These are phyloP conservation scores for Neospermospora avenae DNA, from an alignment of 2,329 filamentous ascomycete species.

Conservation along the genomic window DNA sequence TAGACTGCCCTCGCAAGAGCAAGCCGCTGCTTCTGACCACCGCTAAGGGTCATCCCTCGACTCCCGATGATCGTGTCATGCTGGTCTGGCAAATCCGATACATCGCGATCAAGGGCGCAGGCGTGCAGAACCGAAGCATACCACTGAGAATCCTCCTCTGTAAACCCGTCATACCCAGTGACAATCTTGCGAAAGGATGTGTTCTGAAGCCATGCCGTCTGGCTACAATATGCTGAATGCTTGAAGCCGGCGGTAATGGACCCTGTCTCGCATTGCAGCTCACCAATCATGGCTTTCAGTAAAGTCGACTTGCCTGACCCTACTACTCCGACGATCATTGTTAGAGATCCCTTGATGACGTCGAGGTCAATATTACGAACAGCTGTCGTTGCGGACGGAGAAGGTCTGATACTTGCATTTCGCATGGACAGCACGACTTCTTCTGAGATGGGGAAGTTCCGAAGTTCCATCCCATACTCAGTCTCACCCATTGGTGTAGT, in stretches of 20 bases:
- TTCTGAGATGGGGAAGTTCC: background rate
- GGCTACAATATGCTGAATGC: constrained; percentile 41
- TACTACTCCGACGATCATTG: constrained; percentile 33
- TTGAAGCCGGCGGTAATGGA: constrained; percentile 2
- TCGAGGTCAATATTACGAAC: constrained; percentile 13
- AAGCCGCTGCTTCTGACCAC: constrained; percentile 28
- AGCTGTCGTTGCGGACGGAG: background rate
- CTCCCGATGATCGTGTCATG: constrained; percentile 34
- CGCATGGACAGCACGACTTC: background rate
- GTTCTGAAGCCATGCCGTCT: constrained; percentile 45
- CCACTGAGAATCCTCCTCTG: constrained; percentile 25
- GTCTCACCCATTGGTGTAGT: background rate
- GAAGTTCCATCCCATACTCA: background rate
- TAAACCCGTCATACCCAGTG: constrained; percentile 28
- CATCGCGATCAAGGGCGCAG: constrained; percentile 29
- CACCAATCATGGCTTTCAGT: constrained; percentile 30
- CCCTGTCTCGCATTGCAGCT: constrained; percentile 14
- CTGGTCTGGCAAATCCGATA: constrained; percentile 27
- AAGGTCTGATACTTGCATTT: constrained; percentile 7
- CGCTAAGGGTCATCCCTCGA: constrained; percentile 35
- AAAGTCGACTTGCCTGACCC: constrained; percentile 34
- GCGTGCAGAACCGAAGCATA: constrained; percentile 27
- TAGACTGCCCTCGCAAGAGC: constrained; percentile 29
- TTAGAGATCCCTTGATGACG: constrained; percentile 14
- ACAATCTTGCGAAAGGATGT: constrained; percentile 41